Conservation (phyloP, 2,329 filamentous ascomycete species). For the Claviceps pazoutovae region DNA sequence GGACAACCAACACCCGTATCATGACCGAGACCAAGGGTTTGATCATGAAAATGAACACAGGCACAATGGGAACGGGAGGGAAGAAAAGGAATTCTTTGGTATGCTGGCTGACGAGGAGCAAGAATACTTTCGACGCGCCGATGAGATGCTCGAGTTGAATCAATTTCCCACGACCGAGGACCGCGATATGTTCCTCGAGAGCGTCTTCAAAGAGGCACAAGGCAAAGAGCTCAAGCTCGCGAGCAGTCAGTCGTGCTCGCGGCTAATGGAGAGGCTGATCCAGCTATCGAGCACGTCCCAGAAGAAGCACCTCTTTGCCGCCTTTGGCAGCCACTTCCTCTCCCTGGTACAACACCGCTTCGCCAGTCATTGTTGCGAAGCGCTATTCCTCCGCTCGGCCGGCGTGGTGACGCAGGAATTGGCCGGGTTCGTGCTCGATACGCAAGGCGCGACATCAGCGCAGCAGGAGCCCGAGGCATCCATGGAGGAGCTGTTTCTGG, state of each 20-base stretch:
- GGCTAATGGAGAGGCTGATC: slow-evolving; percentile 84
- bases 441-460: slow-evolving; percentile 28
- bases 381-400: slow-evolving; percentile 73
- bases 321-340: slow-evolving; percentile 75
- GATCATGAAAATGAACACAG: neutral
- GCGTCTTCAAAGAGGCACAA: slow-evolving; percentile 71
- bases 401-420: slow-evolving; percentile 65
- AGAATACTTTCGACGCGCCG: slow-evolving; percentile 84
- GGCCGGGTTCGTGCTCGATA: slow-evolving; percentile 30
- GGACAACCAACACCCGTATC: slow-evolving; percentile 11
- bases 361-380: slow-evolving; percentile 93
- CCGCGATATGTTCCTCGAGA: slow-evolving; percentile 56
- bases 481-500: slow-evolving; percentile 76
- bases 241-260: slow-evolving; percentile 87
- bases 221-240: slow-evolving; percentile 94
- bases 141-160: slow-evolving; percentile 80
- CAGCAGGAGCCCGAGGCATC: slow-evolving; percentile 38
- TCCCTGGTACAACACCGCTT: slow-evolving; percentile 90
- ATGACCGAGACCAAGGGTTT: slow-evolving; percentile 6
- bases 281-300: slow-evolving; percentile 64
- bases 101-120: slow-evolving; percentile 87
- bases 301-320: slow-evolving; percentile 74
- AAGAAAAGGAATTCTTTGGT: slow-evolving; percentile 73
- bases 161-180: slow-evolving; percentile 70
- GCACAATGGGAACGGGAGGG: slow-evolving; percentile 8